Base-by-base conservation (phyloP, 148 eudicot genomes). In the Simmondsia chinensis region DNA sequence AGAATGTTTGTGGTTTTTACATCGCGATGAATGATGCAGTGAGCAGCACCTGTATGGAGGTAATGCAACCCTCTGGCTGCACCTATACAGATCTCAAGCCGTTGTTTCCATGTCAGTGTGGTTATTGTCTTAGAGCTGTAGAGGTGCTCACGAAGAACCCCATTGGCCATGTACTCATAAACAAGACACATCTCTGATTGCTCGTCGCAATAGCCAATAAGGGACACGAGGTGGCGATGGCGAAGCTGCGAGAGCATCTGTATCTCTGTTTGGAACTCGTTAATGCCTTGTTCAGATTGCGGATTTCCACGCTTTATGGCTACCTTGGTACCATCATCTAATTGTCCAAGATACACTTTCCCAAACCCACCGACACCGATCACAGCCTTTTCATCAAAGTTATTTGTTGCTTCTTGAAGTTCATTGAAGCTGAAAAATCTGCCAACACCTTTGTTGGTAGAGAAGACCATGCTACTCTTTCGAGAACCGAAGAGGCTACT, bases 1-100 rank as follows among this genome's bases (percentile, higher is more conserved):
- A 79, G 70, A 5, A 79, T 79, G 41, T 79, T 79, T 0, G 87
- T 79, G 2, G 87, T 79, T 41, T 79, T 79, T 9, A 79, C 87
- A 39, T 79, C 79, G 0, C 87, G 53, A 50, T 79, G 87, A 47
- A 79, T 79, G 11, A 79, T 72, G 11, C 87, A 77, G 29, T 79
- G 82, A 0, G 79, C 41, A 0, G 87, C 76, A 0, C 87, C 87
- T 0, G 82, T 75, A 61, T 79, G 87, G 36, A 79, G 87, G 51
- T 79, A 79, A 21, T 79, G 87, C n/a, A 79, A 35, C 5, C 82
- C 87, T 8, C 79, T 72, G 6, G 87, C 82, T 0, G 87, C 51
- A 4, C 82, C 79, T 1, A 79, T 79, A 32, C 87, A 79, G 1
- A 79, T 79, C 38, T 79, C 82, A 0, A 79, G 74, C 52, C 87